phyloP scores from a whole-genome alignment of 257 asterid genomes.

The Fraxinus quadrangulata region DNA sequence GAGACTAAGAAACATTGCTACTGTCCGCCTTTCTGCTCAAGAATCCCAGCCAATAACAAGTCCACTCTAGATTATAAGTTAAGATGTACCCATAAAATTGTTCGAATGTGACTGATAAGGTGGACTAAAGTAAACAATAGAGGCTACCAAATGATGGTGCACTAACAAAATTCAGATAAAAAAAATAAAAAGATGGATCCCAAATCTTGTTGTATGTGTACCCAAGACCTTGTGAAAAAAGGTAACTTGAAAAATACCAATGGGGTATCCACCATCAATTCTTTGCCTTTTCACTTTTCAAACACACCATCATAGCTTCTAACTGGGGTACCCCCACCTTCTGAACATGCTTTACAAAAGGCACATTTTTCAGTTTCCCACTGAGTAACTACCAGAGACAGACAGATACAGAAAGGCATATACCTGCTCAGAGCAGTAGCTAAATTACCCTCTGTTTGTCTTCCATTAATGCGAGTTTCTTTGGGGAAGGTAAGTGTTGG shows the following conservation, averaged over 20 bases:
- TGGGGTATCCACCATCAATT: constrained; percentile 33
- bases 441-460: neutral
- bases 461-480: no score
- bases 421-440: constrained; percentile 5
- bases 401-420: constrained; percentile 14
- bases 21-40: neutral
- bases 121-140: neutral
- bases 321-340: constrained; percentile 29
- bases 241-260: constrained; percentile 25
- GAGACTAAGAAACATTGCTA: neutral
- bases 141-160: neutral
- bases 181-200: constrained; percentile 21
- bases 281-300: constrained; percentile 36
- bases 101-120: neutral
- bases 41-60: neutral
- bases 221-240: constrained; percentile 31
- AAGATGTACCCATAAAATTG: no score
- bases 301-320: constrained; percentile 43
- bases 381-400: constrained; percentile 31
- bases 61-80: neutral
- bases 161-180: constrained; percentile 14
- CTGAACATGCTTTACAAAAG: constrained; percentile 35
- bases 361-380: constrained; percentile 39
- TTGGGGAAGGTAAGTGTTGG: no score
- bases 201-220: constrained; percentile 24